phyloP scores from a whole-genome alignment of 1,139 yeast genomes.

The Arxiozyma slooffiae region DNA sequence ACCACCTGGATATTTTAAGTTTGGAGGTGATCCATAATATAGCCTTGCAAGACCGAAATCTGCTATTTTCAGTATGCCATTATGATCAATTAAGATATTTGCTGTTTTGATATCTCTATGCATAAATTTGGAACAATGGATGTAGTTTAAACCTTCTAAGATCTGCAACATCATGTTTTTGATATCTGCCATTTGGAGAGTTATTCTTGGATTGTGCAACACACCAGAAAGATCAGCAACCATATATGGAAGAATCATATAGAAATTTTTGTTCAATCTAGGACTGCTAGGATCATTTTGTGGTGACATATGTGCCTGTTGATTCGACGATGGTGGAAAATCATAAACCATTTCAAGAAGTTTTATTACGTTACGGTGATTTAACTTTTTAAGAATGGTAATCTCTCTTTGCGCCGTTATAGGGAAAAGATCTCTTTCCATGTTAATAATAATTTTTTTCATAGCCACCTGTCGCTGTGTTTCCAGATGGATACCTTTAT shows the following conservation, averaged over 20 bases:
- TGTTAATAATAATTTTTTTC: conserved; percentile 73
- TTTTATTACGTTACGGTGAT: conserved; percentile 64
- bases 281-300: conserved; percentile 1
- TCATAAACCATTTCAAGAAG: conserved; percentile 77
- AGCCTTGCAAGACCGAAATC: conserved; percentile 88
- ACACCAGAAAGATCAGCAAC: conserved; percentile 87
- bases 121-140: conserved; percentile 60
- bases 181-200: conserved; percentile 53
- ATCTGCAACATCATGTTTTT: conserved; percentile 79
- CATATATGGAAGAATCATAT: conserved; percentile 91
- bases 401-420: conserved; percentile 93
- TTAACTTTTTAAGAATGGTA: conserved; percentile 62
- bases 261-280: conserved; percentile 37
- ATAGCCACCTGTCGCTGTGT: conserved; percentile 63
- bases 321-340: conserved; percentile 29
- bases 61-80: conserved; percentile 75
- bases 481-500: conserved; percentile 50
- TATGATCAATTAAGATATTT: conserved; percentile 66
- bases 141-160: conserved; percentile 67
- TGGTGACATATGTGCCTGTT: not conserved
- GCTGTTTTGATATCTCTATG: conserved; percentile 96
- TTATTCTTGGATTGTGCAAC: conserved; percentile 72
- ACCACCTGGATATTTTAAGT: conserved; percentile 49
- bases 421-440: conserved; percentile 87
- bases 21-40: conserved; percentile 63